A percentile compares a stretch with the other conserved stretches of the same genome.
phyloP scores from a whole-genome alignment of 108 stramenopile genomes.

The Skeletonema tropicum region DNA sequence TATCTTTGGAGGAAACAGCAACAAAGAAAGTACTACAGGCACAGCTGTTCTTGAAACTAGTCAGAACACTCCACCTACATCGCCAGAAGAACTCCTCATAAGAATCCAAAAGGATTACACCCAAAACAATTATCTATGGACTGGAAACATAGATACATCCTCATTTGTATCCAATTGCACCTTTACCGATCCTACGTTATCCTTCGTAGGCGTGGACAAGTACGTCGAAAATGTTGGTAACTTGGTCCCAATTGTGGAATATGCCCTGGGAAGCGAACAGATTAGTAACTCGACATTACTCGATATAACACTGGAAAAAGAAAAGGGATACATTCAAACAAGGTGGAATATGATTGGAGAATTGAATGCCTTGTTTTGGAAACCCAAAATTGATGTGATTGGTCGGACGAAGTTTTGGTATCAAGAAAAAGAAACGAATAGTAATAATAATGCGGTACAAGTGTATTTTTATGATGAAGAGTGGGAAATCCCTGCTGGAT shows the following conservation, averaged over 20 bases:
- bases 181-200: constrained; percentile 82
- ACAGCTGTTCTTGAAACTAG: background rate
- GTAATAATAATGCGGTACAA: constrained; percentile 19
- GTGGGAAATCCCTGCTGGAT: constrained; percentile 78
- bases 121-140: constrained; percentile 83
- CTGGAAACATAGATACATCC: constrained; percentile 71
- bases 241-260: constrained; percentile 68
- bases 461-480: constrained; percentile 81
- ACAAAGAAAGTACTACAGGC: background rate
- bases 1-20: constrained; percentile 9
- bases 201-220: constrained; percentile 68
- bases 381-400: constrained; percentile 82
- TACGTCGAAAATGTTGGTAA: constrained; percentile 72
- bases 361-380: constrained; percentile 69
- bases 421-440: background rate
- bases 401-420: constrained; percentile 86
- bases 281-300: constrained; percentile 58
- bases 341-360: constrained; percentile 88
- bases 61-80: constrained; percentile 17
- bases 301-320: constrained; percentile 47
- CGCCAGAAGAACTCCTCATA: constrained; percentile 54
- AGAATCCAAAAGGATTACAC: constrained; percentile 71
- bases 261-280: constrained; percentile 43
- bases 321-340: constrained; percentile 63
- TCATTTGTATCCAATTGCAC: constrained; percentile 62